A percentile compares a stretch with the other conserved stretches of the same genome.
Conservation (phyloP, 495 filamentous ascomycete species). For the Aspergillus affinis region DNA sequence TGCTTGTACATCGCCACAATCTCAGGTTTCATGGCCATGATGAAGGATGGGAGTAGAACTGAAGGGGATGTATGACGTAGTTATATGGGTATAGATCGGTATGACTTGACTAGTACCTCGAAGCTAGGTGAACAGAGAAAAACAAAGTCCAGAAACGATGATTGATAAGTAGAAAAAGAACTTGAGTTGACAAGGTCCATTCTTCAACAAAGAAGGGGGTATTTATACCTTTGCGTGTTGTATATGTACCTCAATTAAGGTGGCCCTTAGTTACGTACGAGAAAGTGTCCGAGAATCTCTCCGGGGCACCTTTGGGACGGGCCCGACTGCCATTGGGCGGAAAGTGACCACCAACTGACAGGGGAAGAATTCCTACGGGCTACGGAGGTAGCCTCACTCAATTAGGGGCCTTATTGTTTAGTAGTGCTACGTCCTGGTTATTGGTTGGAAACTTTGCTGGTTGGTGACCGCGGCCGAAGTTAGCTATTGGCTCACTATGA, state of each 20-base stretch:
- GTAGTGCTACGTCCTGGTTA: neutral
- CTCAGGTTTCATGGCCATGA: conserved; percentile 15
- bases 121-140: neutral
- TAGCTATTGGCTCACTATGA: neutral
- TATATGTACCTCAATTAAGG: conserved; percentile 2
- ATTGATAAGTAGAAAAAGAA: neutral
- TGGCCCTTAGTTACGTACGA: neutral
- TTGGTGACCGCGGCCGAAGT: neutral
- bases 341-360: neutral
- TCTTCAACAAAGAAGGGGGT: neutral
- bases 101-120: neutral
- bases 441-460: neutral
- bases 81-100: neutral
- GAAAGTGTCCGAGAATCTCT: conserved; percentile 34
- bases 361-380: neutral
- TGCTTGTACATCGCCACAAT: conserved; percentile 25
- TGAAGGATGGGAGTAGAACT: conserved; percentile 2
- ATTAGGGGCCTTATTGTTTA: neutral
- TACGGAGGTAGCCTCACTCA: neutral
- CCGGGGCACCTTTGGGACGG: conserved; percentile 9
- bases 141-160: neutral
- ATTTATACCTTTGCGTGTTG: neutral
- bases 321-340: neutral
- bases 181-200: neutral
- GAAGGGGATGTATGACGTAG: neutral